These are phyloP conservation scores for Trapa bicornis DNA, from an alignment of 345 rosid genomes.

Conservation along the genomic window DNA sequence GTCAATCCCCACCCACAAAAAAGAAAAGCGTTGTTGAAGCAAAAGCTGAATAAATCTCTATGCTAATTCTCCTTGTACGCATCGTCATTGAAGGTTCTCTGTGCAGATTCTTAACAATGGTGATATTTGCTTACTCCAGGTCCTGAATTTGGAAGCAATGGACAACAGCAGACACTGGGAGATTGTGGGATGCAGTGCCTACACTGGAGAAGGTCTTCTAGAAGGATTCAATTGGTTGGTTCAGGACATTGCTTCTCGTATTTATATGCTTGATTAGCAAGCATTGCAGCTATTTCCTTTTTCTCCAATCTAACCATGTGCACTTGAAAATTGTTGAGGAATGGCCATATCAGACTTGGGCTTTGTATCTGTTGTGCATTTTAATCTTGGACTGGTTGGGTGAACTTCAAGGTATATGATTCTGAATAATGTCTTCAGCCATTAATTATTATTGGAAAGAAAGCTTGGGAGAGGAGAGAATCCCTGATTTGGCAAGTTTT, in stretches of 20 bases:
- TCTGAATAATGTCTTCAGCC: neutral
- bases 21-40: neutral
- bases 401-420: neutral
- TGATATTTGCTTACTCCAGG: conserved; percentile 20
- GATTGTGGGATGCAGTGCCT: conserved; percentile 81
- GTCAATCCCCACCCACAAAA: too few species aligned
- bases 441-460: too few species aligned
- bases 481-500: too few species aligned
- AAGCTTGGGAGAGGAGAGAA: too few species aligned
- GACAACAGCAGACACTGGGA: conserved; percentile 83
- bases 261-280: conserved; percentile 64
- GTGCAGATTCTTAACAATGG: neutral
- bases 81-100: neutral
- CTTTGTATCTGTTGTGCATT: neutral
- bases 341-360: neutral
- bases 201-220: conserved; percentile 77
- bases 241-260: conserved; percentile 84
- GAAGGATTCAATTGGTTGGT: conserved; percentile 93
- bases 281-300: neutral
- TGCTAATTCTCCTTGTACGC: neutral
- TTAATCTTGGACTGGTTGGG: neutral
- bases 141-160: conserved; percentile 68
- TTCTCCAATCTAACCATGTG: neutral
- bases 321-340: neutral
- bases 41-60: neutral